These are phyloP conservation scores for Graphilbum ipis-grandicollis DNA, from an alignment of 2,329 filamentous ascomycete species.

Conservation along the genomic window DNA sequence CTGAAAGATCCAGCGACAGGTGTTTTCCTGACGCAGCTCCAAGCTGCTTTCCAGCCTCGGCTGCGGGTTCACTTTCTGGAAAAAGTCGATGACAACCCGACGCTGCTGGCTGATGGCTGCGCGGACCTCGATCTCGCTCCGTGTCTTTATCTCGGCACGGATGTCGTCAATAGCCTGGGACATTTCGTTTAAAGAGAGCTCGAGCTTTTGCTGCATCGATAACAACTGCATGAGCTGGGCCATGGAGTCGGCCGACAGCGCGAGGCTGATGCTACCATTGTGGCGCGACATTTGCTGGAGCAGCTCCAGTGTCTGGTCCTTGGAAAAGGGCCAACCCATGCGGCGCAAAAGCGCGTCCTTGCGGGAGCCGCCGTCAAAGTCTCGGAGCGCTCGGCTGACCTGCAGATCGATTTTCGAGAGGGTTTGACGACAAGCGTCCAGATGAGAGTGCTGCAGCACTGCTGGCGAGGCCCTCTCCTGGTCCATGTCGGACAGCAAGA, in stretches of 20 bases:
- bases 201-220: conserved; percentile 3
- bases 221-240: conserved; percentile 4
- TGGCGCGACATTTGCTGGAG: conserved; percentile 9
- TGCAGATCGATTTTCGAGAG: conserved; percentile 6
- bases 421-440: conserved; percentile 3
- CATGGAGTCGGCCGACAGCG: conserved; percentile 8
- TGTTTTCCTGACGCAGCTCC: conserved; percentile 10
- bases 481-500: conserved; percentile 8
- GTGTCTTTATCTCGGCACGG: conserved; percentile 2
- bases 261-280: conserved; percentile 9
- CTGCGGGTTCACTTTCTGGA: conserved; percentile 12
- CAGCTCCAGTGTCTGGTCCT: conserved; percentile 8
- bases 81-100: conserved; percentile 7
- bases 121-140: conserved; percentile 7
- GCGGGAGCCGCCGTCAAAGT: not conserved
- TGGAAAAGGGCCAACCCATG: conserved; percentile 12
- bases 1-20: conserved; percentile 10
- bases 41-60: conserved; percentile 9
- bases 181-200: conserved; percentile 1
- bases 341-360: conserved; percentile 2
- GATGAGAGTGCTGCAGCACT: conserved; percentile 7
- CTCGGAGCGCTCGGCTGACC: not conserved
- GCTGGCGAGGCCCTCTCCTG: not conserved
- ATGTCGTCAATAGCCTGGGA: not conserved
- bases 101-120: conserved; percentile 7